Evolutionary conservation across 2,329 filamentous ascomycete species (phyloP), one percentile per base, ranked within the genome.

Genomic region (Neofusicoccum parvum): DNA sequence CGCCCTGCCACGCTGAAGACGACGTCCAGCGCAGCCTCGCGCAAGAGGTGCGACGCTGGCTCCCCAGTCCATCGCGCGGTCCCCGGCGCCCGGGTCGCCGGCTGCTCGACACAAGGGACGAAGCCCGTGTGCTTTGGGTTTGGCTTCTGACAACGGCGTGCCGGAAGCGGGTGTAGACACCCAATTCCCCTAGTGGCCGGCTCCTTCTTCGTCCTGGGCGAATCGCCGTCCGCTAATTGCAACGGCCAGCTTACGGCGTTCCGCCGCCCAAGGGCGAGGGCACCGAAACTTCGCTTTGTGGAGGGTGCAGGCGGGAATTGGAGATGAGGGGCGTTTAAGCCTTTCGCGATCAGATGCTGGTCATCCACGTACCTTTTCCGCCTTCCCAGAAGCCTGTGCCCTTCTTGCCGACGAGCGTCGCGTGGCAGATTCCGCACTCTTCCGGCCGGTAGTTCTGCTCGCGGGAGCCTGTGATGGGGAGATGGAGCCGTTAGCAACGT

Each of bases 321-420:
- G 43, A 17, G 39, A 10, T 11, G 41, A 45, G 12, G 27, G 27
- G 20, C 41, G 37, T 32, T 58, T 45, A 58, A 58, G 53, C 53
- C 32, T 58, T 50, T 53, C 34, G 15, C 15, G 32, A 60, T 60
- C n/a, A 60, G 27, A 48, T 36, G 39, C 54, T 36, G 54, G 54
- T 45, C 39, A 23, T 27, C 12, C 15, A 67, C 74, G 66, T 70
- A 72, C 77, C 78, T 71, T 90, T 92, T 1, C 92, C 92, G 11
- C 92, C 92, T 80, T 96, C 92, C 92, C 92, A 96, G 78, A 93
- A 96, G 0, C 92, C 92, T 49, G 81, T 81, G 7, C 81, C 81
- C 3, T 86, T 86, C 72, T 87, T 89, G 69, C 90, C 88, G 62
- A 93, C 84, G 12, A 95, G 85, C 58, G 84, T 86, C 39, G 88